Evolutionary conservation across 208 protist species (phyloP), one percentile per base, ranked within the genome.

Genomic region (Leishmania mexicana): DNA sequence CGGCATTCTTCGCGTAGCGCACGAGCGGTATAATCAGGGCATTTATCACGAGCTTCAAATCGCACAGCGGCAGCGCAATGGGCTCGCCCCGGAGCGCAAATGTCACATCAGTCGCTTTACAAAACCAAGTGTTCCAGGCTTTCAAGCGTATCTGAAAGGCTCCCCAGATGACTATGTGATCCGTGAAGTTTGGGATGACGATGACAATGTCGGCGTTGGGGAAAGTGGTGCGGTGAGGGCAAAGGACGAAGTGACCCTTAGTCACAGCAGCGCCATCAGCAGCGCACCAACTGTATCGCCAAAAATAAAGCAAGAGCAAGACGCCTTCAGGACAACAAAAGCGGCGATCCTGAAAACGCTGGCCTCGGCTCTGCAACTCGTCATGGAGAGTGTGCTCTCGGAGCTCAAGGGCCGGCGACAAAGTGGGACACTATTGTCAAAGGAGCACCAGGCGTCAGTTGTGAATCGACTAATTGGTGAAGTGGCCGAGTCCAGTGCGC

Each of bases 11-110:
- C 92, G 90, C 17, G 79, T 96, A 28, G 88, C 92, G 1, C 94
- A 97, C 54, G 93, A 97, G 81, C 91, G 92, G 2, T 85, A 95
- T 85, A 96, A 96, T 80, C 87, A 94, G 57, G 92, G 92, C 24
- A 80, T 97, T 64, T 93, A 94, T 62, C 94, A 96, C 79, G 94
- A 97, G 77, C 87, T 97, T 65, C 88, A 92, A 38, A 54, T 93
- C 19, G 94, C 94, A 0, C 92, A 97, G 79, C 88, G 91, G 2
- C 87, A 89, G 75, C 92, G 91, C 54, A 88, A 97, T 45, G 81
- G 84, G 31, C 87, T 96, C 28, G 81, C 91, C 11, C 79, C 91
- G 3, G 90, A 96, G 64, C 86, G 90, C 28, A 92, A 91, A 65
- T 96, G 88, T 72, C 90, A 96, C 75, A 93, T 97, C 53, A 89